Evolutionary conservation across 176 grass and related monocot species (phyloP).

Genomic region (Musa acuminata): DNA sequence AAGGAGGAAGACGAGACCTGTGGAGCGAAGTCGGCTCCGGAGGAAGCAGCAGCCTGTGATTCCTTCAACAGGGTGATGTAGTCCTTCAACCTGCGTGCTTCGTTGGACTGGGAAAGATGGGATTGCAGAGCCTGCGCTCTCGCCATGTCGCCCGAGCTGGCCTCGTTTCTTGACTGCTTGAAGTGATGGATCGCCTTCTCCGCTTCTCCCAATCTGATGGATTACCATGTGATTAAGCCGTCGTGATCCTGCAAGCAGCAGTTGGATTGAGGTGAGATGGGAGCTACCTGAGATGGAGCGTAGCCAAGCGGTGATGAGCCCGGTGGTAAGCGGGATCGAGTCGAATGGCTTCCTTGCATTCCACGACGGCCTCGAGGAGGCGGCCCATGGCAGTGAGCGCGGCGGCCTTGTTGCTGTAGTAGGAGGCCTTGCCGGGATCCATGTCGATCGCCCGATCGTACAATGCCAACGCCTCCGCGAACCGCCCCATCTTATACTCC

Average conservation of each 20-base stretch:
- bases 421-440: constrained; percentile 7
- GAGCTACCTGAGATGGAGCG: constrained; percentile 18
- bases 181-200: constrained; percentile 75
- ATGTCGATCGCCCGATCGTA: constrained; percentile 5
- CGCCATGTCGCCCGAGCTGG: constrained; percentile 33
- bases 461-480: constrained; percentile 7
- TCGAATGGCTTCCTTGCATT: constrained; percentile 13
- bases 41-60: constrained; percentile 53
- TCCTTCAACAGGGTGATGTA: constrained; percentile 61
- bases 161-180: constrained; percentile 56
- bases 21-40: constrained; percentile 66
- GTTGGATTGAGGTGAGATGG: neutral
- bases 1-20: constrained; percentile 31
- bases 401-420: constrained; percentile 10
- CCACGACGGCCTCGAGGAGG: constrained; percentile 4
- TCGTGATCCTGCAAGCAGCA: too few species aligned
- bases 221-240: too few species aligned
- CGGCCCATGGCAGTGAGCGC: constrained; percentile 3
- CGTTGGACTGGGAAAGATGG: constrained; percentile 51
- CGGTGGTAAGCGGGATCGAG: constrained; percentile 4
- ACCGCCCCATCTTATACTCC: constrained; percentile 13
- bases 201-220: constrained; percentile 71
- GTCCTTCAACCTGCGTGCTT: constrained; percentile 66
- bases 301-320: constrained; percentile 12
- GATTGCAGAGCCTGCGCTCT: constrained; percentile 60